Conservation (phyloP, 495 filamentous ascomycete species). For the Beverwykella pulmonaria region DNA sequence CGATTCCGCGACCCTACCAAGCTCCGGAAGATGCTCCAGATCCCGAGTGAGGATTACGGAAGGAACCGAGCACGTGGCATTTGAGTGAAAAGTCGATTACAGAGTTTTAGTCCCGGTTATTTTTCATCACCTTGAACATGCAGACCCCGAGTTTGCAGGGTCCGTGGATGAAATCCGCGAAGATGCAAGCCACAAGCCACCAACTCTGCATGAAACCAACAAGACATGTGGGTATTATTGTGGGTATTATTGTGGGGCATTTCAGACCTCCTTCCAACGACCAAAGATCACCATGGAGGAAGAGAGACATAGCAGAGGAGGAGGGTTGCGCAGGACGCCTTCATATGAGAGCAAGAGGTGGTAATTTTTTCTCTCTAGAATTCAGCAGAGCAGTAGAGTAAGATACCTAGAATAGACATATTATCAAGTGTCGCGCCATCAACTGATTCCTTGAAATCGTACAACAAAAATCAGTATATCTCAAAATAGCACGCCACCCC, state of each 20-base stretch:
- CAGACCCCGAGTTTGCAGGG: background rate
- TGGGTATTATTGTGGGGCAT: background rate
- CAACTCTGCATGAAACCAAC: slow-evolving; percentile 3
- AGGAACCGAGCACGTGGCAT: background rate
- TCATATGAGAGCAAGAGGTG: no score
- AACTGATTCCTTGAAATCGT: no score
- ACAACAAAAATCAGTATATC: no score
- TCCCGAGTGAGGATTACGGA: background rate
- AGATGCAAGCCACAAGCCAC: background rate
- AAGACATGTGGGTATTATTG: background rate
- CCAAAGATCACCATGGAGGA: background rate
- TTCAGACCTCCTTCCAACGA: background rate
- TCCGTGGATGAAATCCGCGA: background rate
- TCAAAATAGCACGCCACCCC: background rate
- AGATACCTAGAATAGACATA: no score
- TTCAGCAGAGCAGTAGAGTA: no score
- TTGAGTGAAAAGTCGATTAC: slow-evolving; percentile 1
- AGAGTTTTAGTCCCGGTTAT: background rate
- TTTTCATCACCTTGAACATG: background rate
- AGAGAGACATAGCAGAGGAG: no score
- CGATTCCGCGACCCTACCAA: background rate
- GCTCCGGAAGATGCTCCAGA: background rate
- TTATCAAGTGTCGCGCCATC: no score
- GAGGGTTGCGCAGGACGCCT: no score
- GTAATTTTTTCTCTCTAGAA: no score